phyloP scores from a whole-genome alignment of 2,329 filamentous ascomycete genomes.

The Talaromyces sp. region DNA sequence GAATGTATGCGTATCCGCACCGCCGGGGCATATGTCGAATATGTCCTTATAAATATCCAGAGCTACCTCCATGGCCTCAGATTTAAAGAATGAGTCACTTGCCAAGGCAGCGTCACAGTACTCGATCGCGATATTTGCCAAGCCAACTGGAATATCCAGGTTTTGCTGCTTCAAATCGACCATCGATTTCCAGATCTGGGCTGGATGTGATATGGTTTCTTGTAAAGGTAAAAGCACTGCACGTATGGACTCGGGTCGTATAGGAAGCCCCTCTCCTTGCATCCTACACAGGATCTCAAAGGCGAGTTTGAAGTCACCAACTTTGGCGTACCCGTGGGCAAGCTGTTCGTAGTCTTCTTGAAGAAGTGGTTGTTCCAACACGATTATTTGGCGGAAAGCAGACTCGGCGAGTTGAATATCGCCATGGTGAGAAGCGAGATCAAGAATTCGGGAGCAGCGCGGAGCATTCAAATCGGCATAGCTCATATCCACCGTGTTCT shows the following conservation, averaged over 20 bases:
- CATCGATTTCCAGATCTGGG: constrained; percentile 54
- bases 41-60: constrained; percentile 59
- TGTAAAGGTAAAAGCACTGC: constrained; percentile 57
- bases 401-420: constrained; percentile 66
- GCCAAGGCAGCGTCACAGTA: constrained; percentile 40
- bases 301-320: constrained; percentile 60
- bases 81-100: constrained; percentile 23
- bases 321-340: constrained; percentile 62
- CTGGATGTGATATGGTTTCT: constrained; percentile 41
- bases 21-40: constrained; percentile 46
- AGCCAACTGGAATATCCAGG: constrained; percentile 44
- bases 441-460: constrained; percentile 64
- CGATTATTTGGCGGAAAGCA: constrained; percentile 61
- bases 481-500: constrained; percentile 54
- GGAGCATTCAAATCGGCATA: constrained; percentile 61
- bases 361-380: constrained; percentile 51
- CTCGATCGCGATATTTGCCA: constrained; percentile 48
- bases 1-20: constrained; percentile 49
- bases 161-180: constrained; percentile 50
- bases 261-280: constrained; percentile 57
- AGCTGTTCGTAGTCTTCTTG: constrained; percentile 75
- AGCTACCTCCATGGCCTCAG: constrained; percentile 41
- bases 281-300: constrained; percentile 71
- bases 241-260: constrained; percentile 58
- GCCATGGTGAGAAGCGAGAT: constrained; percentile 63